These are phyloP conservation scores for Clarireedia paspali DNA, from an alignment of 2,329 filamentous ascomycete species.

Conservation along the genomic window DNA sequence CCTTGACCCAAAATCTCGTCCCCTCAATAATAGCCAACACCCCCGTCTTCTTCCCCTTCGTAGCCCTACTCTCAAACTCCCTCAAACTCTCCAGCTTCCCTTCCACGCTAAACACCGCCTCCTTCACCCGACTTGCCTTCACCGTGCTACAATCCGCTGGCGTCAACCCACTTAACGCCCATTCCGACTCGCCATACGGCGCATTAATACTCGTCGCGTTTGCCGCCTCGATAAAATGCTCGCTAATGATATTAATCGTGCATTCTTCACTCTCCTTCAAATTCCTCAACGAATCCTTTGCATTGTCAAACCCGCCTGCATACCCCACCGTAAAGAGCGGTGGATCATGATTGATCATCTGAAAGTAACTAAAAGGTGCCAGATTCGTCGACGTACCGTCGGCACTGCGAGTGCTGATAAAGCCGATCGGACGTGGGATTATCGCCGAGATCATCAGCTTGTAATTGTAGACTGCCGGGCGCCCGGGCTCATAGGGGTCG, in stretches of 20 bases:
- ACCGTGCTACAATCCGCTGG: conserved; percentile 60
- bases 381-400: conserved; percentile 67
- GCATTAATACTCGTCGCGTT: conserved; percentile 75
- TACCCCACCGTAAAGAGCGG: conserved; percentile 66
- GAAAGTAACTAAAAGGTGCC: conserved; percentile 82
- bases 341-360: conserved; percentile 77
- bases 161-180: conserved; percentile 69
- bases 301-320: conserved; percentile 35
- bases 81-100: conserved; percentile 64
- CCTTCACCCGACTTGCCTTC: conserved; percentile 63
- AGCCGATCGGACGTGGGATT: conserved; percentile 72
- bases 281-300: conserved; percentile 77
- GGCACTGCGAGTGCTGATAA: conserved; percentile 45
- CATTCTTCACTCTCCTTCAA: conserved; percentile 66
- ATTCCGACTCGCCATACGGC: conserved; percentile 70
- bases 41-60: conserved; percentile 66
- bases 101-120: conserved; percentile 79
- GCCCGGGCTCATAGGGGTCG: conserved; percentile 67
- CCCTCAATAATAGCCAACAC: conserved; percentile 75
- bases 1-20: conserved; percentile 78
- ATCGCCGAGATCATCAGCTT: conserved; percentile 82
- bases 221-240: conserved; percentile 79
- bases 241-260: conserved; percentile 79
- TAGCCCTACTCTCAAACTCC: conserved; percentile 69
- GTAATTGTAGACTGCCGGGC: conserved; percentile 70